These are phyloP conservation scores for Coemansia sp. DNA, from an alignment of 192 early-diverging fungal genomes.

Conservation along the genomic window DNA sequence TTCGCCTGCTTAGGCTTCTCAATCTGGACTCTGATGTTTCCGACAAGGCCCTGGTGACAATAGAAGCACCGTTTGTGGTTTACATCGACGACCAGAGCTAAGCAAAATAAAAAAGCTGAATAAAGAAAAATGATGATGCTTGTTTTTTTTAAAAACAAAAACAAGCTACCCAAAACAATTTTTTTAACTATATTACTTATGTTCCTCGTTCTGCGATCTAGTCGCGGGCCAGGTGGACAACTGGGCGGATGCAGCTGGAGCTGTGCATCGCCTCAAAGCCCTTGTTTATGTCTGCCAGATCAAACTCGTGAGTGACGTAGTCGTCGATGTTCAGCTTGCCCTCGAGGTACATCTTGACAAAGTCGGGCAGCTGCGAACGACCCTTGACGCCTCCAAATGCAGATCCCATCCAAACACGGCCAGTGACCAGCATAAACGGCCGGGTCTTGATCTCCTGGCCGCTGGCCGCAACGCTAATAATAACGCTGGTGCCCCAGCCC, in stretches of 20 bases:
- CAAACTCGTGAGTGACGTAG: conserved; percentile 83
- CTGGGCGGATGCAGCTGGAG: conserved; percentile 62
- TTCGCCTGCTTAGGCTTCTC: conserved; percentile 25
- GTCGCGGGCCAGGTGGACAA: conserved; percentile 44
- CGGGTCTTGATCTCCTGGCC: conserved; percentile 92
- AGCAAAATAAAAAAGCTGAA: background rate
- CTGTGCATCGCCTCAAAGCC: conserved; percentile 90
- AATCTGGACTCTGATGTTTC: conserved; percentile 25
- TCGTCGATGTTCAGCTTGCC: conserved; percentile 90
- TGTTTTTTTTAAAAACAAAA: background rate
- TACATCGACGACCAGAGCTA: conserved; percentile 23
- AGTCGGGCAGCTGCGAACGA: conserved; percentile 79
- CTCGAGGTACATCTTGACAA: conserved; percentile 85
- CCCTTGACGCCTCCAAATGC: conserved; percentile 99
- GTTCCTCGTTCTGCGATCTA: background rate
- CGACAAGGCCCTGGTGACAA: conserved; percentile 24
- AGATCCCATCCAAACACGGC: conserved; percentile 92
- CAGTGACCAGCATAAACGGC: conserved; percentile 97
- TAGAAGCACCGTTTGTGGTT: conserved; percentile 48
- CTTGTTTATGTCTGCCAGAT: conserved; percentile 86
- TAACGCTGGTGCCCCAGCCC: conserved; percentile 89
- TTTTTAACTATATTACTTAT: background rate
- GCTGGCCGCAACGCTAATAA: conserved; percentile 90
- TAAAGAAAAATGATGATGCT: no score
- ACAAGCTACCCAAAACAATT: background rate